Base-by-base conservation (phyloP, 768 basidiomycete genomes). In the Pleurotus tuber-regium region DNA sequence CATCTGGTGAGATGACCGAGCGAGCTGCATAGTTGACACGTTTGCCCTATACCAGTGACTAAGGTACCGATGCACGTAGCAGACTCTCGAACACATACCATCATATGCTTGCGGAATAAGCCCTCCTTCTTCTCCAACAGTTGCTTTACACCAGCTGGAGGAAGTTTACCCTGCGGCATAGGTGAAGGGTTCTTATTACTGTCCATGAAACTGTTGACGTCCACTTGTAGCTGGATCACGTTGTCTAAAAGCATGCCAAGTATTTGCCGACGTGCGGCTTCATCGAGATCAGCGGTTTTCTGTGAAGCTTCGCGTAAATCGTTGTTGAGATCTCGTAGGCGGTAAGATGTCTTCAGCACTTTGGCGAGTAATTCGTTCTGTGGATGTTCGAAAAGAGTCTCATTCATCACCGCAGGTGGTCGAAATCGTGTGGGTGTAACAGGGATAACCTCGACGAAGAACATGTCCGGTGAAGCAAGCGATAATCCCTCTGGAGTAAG, bases 1-100 rank as follows among this genome's bases (percentile, higher is more conserved):
- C 90, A 64, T 99, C 97, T 9, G 97, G 97, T 14, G 97, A 99
- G 58, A 99, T 99, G 63, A 99, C 97, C n/a, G 97, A 99, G 56
- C 97, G 94, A 18, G 97, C 97, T 35, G 97, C 95, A 66, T 96
- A 97, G 68, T 99, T 98, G 55, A 99, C 97, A 63, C 97, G 94
- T 76, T 99, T 99, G 8, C 97, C 97, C 95, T 98, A 52, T 25
- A 43, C n/a, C n/a, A n/a, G n/a, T n/a, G n/a, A n/a, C n/a, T n/a
- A n/a, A n/a, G n/a, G n/a, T n/a, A n/a, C n/a, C n/a, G n/a, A n/a
- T n/a, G n/a, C n/a, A n/a, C n/a, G n/a, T n/a, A n/a, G n/a, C n/a
- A n/a, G n/a, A n/a, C n/a, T 35, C 29, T 21, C 16, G 5, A 48
- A 16, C 4, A 67, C 79, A 51, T 52, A 93, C 95, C 97, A 99